Evolutionary conservation across 129 eudicot species (phyloP), one percentile per base, ranked within the genome.

Genomic region (Helianthus annuus): DNA sequence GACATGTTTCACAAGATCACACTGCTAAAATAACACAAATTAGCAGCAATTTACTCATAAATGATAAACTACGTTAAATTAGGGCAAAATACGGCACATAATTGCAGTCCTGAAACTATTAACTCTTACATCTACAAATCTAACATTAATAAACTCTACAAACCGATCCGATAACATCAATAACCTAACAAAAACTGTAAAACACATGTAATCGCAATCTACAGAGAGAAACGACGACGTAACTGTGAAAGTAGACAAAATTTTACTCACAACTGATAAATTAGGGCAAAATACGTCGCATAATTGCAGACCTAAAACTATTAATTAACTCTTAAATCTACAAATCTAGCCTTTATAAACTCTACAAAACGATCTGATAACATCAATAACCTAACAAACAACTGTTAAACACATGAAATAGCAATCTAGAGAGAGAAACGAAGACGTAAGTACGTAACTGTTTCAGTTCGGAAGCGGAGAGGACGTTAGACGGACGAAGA

Each of bases 401-500:
- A 3, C 36, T 4, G 29, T 22, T 27, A 10, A 42, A 42, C 46
- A 42, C 10, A 42, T 42, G 10, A 7, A 6, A 42, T 42, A 17
- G 62, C 24, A 40, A 51, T 64, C 56, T 34, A 59, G 46, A 61
- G n/a, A 46, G 66, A 68, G 45, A 70, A 38, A 36, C 52, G 15
- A 45, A 73, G 69, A 78, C 19, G 77, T 82, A 69, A 94, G 96
- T 86, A 97, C 5, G 89, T 68, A 66, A 95, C 84, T 72, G 36
- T 32, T 32, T 32, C 36, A 32, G 36, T 32, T 95, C 94, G 49
- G 97, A 76, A 61, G 85, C 80, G 15, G 97, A 88, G 65, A 95
- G 94, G 78, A 95, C 97, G 60, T 95, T 95, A 17, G 97, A 90
- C n/a, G 99, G 99, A 69, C 94, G 97, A 74, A 95, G 96, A 72